phyloP scores from a whole-genome alignment of 441 rosid species.

The Euphorbia schlechtendalii region DNA sequence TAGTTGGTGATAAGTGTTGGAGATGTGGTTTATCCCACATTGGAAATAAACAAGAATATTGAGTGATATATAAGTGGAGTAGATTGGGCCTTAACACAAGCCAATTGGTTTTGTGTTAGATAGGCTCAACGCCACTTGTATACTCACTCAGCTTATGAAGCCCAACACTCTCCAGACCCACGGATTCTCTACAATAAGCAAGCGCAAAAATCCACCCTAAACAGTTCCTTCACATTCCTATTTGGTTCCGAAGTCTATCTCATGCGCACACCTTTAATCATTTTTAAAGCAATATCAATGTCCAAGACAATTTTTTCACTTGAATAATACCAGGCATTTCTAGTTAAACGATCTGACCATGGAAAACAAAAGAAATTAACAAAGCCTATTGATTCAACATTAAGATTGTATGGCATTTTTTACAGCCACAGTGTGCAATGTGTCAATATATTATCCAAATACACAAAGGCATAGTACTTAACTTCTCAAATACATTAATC shows the following conservation, averaged over 20 bases:
- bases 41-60: no score
- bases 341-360: not conserved
- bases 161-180: no score
- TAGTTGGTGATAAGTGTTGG: no score
- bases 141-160: no score
- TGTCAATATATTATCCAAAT: not conserved
- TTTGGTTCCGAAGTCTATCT: not conserved
- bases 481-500: constrained; percentile 4
- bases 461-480: not conserved
- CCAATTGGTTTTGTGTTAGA: no score
- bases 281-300: not conserved
- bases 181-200: no score
- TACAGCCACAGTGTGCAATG: not conserved
- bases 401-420: not conserved
- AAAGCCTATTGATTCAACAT: not conserved
- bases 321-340: not conserved
- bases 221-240: not conserved
- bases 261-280: not conserved
- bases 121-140: no score
- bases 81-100: no score
- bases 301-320: not conserved
- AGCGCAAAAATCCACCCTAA: not conserved
- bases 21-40: no score
- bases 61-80: no score
- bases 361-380: not conserved